A percentile compares a stretch with the other conserved stretches of the same genome.
phyloP scores from a whole-genome alignment of 352 stramenopile species.

The Elongisporangium prolatum region DNA sequence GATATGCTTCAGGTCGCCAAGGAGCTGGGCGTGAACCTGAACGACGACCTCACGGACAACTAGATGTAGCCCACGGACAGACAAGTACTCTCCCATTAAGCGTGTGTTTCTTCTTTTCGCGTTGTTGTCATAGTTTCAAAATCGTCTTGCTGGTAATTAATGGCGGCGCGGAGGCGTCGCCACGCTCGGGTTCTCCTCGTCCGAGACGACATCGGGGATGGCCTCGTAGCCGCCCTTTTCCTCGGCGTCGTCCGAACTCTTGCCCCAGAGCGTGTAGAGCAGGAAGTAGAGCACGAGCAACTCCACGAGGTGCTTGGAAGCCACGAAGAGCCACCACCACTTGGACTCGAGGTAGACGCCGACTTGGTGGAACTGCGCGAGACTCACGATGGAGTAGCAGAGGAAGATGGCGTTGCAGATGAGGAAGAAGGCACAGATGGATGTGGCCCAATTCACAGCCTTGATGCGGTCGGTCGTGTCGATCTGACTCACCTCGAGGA shows the following conservation, averaged over 20 bases:
- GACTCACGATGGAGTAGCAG: conserved; percentile 75
- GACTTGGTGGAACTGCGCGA: conserved; percentile 84
- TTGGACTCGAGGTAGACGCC: conserved; percentile 80
- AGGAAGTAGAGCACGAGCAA: conserved; percentile 92
- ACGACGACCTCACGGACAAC: conserved; percentile 80
- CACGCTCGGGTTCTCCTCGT: conserved; percentile 29
- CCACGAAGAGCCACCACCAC: conserved; percentile 93
- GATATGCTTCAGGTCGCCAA: conserved; percentile 98
- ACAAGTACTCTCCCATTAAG: not conserved
- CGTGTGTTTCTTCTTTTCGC: not conserved
- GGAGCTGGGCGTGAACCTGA: conserved; percentile 92
- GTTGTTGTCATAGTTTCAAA: not conserved
- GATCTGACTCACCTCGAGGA: conserved; percentile 96
- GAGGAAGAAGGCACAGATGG: conserved; percentile 95
- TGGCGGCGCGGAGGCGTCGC: not conserved
- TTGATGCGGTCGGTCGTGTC: conserved; percentile 95
- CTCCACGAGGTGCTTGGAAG: conserved; percentile 92
- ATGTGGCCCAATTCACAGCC: conserved; percentile 94
- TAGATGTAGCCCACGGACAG: conserved; percentile 7
- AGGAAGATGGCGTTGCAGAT: conserved; percentile 90
- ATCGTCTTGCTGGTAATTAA: not conserved
- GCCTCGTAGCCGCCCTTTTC: conserved; percentile 71
- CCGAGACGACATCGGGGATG: conserved; percentile 64
- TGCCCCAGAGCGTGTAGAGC: conserved; percentile 92
- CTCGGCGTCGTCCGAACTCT: conserved; percentile 61